These are phyloP conservation scores for Lecanoromycetidae sp. DNA, from an alignment of 2,329 filamentous ascomycete species.

Conservation along the genomic window DNA sequence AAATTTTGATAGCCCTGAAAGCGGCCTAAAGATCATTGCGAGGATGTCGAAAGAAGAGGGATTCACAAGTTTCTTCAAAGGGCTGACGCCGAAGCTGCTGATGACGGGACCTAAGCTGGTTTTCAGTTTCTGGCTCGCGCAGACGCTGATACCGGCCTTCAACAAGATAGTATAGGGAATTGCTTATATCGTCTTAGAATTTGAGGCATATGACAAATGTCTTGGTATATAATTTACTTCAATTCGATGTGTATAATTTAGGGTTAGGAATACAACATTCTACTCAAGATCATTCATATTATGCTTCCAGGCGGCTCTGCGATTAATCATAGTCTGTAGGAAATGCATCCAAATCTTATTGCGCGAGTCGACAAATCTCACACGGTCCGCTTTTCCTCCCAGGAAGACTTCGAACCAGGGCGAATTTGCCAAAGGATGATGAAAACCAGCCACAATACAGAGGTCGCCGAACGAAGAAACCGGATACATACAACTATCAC, in stretches of 20 bases:
- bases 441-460: slow-evolving; percentile 65
- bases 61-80: slow-evolving; percentile 86
- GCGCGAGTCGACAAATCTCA: not conserved
- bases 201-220: not conserved
- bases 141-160: slow-evolving; percentile 93
- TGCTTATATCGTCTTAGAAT: not conserved
- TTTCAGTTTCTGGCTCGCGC: slow-evolving; percentile 98
- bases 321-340: too few relatives aligned
- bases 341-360: too few relatives aligned
- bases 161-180: slow-evolving; percentile 39
- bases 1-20: slow-evolving; percentile 97
- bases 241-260: slow-evolving; percentile 1
- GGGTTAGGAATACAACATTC: not conserved
- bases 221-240: slow-evolving; percentile 8
- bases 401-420: slow-evolving; percentile 80
- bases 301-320: too few relatives aligned
- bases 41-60: slow-evolving; percentile 94
- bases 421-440: slow-evolving; percentile 73
- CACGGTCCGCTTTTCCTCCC: slow-evolving; percentile 64
- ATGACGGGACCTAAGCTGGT: slow-evolving; percentile 99
- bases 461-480: slow-evolving; percentile 86
- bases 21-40: slow-evolving; percentile 77
- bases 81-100: slow-evolving; percentile 86
- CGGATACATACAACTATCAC: slow-evolving; percentile 79
- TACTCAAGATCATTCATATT: too few relatives aligned